These are phyloP conservation scores for Sclerotinia glacialis DNA, from an alignment of 2,329 filamentous ascomycete genomes.

Conservation along the genomic window DNA sequence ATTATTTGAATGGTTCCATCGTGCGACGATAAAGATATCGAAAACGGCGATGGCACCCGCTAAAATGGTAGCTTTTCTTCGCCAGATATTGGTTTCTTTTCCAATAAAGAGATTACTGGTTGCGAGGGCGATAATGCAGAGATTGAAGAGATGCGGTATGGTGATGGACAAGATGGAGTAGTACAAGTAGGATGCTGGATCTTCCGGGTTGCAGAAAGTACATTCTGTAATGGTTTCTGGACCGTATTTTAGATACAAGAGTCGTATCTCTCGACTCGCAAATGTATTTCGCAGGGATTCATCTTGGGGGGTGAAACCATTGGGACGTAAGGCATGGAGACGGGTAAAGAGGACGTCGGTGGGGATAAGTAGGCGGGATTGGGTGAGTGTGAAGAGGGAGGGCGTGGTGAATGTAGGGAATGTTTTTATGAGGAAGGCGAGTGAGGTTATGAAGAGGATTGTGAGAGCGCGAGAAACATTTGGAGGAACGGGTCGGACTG, in stretches of 20 bases:
- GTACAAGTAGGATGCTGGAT: constrained; percentile 68
- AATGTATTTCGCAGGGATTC: constrained; percentile 65
- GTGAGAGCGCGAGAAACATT: constrained; percentile 56
- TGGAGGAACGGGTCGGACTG: constrained; percentile 55
- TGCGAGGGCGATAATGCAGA: constrained; percentile 66
- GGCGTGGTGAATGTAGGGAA: constrained; percentile 67
- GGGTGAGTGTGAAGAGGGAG: constrained; percentile 77
- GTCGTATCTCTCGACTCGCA: constrained; percentile 65
- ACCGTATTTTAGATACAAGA: constrained; percentile 82
- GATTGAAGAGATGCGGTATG: constrained; percentile 76
- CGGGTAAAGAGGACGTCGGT: constrained; percentile 80
- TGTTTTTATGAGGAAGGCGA: constrained; percentile 60
- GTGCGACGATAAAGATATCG: constrained; percentile 64
- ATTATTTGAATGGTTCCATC: constrained; percentile 66
- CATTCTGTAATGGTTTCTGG: constrained; percentile 71
- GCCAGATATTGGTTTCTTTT: constrained; percentile 63
- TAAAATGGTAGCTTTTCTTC: constrained; percentile 64
- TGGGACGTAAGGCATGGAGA: constrained; percentile 56
- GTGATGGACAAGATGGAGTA: constrained; percentile 75
- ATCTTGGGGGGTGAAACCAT: constrained; percentile 56
- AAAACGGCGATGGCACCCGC: constrained; percentile 56
- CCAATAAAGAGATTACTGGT: constrained; percentile 69
- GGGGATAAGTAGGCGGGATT: constrained; percentile 81
- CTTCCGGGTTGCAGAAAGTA: constrained; percentile 75
- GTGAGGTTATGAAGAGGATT: constrained; percentile 52